These are phyloP conservation scores for Globisporangium okanoganense DNA, from an alignment of 352 stramenopile species.

Conservation along the genomic window DNA sequence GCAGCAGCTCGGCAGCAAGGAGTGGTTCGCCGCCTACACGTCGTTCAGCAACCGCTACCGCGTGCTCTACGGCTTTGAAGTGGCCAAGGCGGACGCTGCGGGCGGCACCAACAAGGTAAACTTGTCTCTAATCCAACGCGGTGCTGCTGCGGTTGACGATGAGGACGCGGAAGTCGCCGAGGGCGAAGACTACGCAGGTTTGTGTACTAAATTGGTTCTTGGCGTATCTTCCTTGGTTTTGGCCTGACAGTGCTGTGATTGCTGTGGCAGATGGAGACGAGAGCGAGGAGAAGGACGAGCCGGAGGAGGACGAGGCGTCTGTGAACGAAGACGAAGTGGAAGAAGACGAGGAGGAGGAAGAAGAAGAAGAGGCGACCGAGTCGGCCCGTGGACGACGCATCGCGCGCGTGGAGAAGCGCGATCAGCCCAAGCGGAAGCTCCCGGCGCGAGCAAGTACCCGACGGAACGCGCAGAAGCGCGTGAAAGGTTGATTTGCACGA, in stretches of 20 bases:
- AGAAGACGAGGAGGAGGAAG: slow-evolving; percentile 22
- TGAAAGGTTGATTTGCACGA: slow-evolving; percentile 52
- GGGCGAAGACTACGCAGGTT: slow-evolving; percentile 14
- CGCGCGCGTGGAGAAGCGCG: slow-evolving; percentile 12
- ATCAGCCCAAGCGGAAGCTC: slow-evolving; percentile 23
- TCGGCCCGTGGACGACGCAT: slow-evolving; percentile 20
- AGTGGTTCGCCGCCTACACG: slow-evolving; percentile 68
- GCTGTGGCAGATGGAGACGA: slow-evolving; percentile 20
- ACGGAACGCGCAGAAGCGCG: slow-evolving; percentile 39
- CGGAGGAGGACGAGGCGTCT: slow-evolving; percentile 18
- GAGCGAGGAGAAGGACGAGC: slow-evolving; percentile 36
- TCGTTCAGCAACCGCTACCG: slow-evolving; percentile 64
- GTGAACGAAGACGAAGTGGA: slow-evolving; percentile 26
- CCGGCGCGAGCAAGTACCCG: slow-evolving; percentile 14
- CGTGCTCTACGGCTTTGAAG: slow-evolving; percentile 41
- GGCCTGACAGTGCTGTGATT: background rate
- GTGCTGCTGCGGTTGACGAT: slow-evolving; percentile 1
- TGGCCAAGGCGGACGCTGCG: background rate
- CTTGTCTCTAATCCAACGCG: background rate
- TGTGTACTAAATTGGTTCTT: too few relatives aligned
- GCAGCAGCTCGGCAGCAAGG: slow-evolving; percentile 36
- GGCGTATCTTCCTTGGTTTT: too few relatives aligned
- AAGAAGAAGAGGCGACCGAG: slow-evolving; percentile 29
- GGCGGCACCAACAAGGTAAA: slow-evolving; percentile 7
- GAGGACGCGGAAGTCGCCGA: slow-evolving; percentile 13